Evolutionary conservation across 805 yeast genomes (phyloP).

Genomic region (Candida nitratophila): DNA sequence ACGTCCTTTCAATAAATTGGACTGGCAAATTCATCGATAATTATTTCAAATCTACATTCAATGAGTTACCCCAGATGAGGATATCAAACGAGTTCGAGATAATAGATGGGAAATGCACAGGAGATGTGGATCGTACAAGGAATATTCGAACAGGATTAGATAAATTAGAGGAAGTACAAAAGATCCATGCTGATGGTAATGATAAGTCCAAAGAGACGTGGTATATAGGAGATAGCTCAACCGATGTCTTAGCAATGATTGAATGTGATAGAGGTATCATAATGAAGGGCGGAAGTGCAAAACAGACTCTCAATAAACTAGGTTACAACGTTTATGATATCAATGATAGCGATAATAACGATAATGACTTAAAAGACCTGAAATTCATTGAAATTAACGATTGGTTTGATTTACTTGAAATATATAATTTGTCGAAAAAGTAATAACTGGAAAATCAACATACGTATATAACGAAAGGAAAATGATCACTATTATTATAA

Average conservation of each 20-base stretch:
- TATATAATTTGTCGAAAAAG: not conserved
- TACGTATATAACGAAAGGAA: not conserved
- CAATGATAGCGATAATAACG: constrained; percentile 4
- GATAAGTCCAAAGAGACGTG: constrained; percentile 17
- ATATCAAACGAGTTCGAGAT: constrained; percentile 47
- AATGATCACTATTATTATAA: not conserved
- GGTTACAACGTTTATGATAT: constrained; percentile 16
- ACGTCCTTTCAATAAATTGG: constrained; percentile 58
- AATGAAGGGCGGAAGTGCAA: constrained; percentile 33
- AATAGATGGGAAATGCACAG: constrained; percentile 19
- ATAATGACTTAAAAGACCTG: not conserved
- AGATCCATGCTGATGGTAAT: constrained; percentile 5
- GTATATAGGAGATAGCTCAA: constrained; percentile 58
- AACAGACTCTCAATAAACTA: constrained; percentile 15
- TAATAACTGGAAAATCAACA: not conserved
- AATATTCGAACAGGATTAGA: constrained; percentile 49
- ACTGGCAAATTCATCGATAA: constrained; percentile 39
- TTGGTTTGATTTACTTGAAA: not conserved
- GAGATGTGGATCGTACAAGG: constrained; percentile 9
- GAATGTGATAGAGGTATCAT: constrained; percentile 41
- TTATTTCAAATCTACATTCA: constrained; percentile 15
- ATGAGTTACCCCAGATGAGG: constrained; percentile 19
- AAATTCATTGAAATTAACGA: not conserved
- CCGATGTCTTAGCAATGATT: constrained; percentile 47
- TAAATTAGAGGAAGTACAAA: constrained; percentile 26